Evolutionary conservation across 768 basidiomycete genomes (phyloP), one percentile per base, ranked within the genome.

Genomic region (Trametopsis cervina): DNA sequence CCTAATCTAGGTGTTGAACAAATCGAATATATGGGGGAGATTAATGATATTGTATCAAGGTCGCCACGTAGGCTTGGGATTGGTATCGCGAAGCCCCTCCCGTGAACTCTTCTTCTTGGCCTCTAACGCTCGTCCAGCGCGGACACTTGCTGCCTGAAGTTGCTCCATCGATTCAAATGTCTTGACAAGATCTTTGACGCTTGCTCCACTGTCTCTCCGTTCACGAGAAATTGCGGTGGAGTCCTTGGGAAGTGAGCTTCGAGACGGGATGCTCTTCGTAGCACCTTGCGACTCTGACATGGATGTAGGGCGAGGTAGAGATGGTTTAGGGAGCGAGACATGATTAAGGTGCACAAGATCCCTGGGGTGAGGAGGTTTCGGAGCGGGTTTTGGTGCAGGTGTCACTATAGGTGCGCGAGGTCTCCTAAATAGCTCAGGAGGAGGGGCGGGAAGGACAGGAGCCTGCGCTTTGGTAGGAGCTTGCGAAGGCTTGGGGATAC

Each of bases 111-210:
- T n/a, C n/a, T n/a, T n/a, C n/a, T n/a, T n/a, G n/a, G 29, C 36
- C 52, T 62, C 59, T 68, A 44, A 37, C 57, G 57, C 4, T 45
- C 47, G 49, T 53, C 63, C 49, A 55, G 56, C 42, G 55, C 59
- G 33, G 56, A 61, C 49, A n/a, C n/a, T n/a, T n/a, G n/a, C n/a
- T n/a, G 50, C 50, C 44, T 43, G 60, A 41, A 57, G 58, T 58
- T 70, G 63, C 18, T 69, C 67, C 55, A 70, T 39, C 48, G 55
- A 62, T 63, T 89, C 85, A 56, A 80, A 89, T 24, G 69, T 74
- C 60, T 65, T 71, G 44, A 88, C 77, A 46, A 89, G 61, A 44
- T 89, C 85, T 63, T 75, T 85, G 49, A 89, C 87, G 56, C 84
- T 87, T 43, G 74, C 72, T 12, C 76, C 77, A 56, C 86, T 85